These are phyloP conservation scores for Talaromyces sp. DNA, from an alignment of 2,329 filamentous ascomycete genomes.

Conservation along the genomic window DNA sequence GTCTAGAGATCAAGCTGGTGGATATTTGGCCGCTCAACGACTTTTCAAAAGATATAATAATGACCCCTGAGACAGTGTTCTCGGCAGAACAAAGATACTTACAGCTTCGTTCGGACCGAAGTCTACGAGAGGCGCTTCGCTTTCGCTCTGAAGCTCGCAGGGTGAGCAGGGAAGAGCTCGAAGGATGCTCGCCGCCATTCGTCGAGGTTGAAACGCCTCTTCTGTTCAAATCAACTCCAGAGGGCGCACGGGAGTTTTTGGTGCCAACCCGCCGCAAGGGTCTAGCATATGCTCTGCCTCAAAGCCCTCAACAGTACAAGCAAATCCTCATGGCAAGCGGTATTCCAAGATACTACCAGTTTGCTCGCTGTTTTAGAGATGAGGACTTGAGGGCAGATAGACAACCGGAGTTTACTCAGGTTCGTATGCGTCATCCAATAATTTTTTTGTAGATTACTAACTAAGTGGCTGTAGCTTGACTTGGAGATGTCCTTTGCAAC, in stretches of 20 bases:
- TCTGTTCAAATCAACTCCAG: conserved; percentile 94
- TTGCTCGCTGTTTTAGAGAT: conserved; percentile 91
- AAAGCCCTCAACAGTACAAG: conserved; percentile 98
- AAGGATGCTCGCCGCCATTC: conserved; percentile 52
- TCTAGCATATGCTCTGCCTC: conserved; percentile 82
- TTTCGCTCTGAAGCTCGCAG: conserved; percentile 62
- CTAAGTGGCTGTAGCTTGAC: conserved; percentile 60
- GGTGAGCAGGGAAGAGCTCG: conserved; percentile 52
- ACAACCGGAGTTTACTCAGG: conserved; percentile 95
- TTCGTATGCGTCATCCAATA: conserved; percentile 28
- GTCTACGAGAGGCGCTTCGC: conserved; percentile 63
- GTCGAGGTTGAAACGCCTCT: conserved; percentile 85
- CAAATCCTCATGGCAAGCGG: conserved; percentile 95
- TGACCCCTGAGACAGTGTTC: conserved; percentile 70
- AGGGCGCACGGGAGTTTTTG: conserved; percentile 90
- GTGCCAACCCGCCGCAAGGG: conserved; percentile 78
- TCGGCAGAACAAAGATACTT: conserved; percentile 72
- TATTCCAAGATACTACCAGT: conserved; percentile 78
- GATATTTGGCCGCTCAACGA: conserved; percentile 65
- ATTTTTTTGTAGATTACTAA: neutral
- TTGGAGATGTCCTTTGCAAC: conserved; percentile 86
- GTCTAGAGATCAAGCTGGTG: conserved; percentile 58
- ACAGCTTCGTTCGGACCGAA: conserved; percentile 71
- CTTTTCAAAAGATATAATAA: conserved; percentile 71
- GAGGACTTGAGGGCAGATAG: conserved; percentile 89